phyloP scores from a whole-genome alignment of 345 rosid species.

The Salix suchowensis region DNA sequence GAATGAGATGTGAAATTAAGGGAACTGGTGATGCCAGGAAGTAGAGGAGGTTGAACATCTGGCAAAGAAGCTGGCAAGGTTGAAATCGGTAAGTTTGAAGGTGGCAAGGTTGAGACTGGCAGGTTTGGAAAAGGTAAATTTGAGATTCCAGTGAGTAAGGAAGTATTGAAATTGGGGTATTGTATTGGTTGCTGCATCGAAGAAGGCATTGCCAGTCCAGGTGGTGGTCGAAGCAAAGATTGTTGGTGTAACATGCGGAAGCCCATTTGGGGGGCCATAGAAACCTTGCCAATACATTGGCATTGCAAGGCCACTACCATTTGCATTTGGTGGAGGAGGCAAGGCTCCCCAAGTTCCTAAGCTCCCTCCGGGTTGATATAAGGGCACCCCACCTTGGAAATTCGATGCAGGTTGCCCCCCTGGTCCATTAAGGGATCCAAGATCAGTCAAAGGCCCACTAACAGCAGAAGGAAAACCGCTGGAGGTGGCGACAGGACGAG shows the following conservation, averaged over 20 bases:
- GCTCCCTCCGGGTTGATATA: slow-evolving; percentile 85
- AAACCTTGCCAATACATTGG: slow-evolving; percentile 94
- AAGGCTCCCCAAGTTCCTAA: slow-evolving; percentile 77
- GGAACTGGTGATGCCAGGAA: slow-evolving; percentile 33
- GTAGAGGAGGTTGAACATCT: slow-evolving; percentile 20
- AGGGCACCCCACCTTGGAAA: slow-evolving; percentile 66
- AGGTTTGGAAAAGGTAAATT: slow-evolving; percentile 42
- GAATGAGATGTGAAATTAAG: slow-evolving; percentile 35
- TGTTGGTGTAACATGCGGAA: slow-evolving; percentile 83
- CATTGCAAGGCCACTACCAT: slow-evolving; percentile 58
- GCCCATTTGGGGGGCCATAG: slow-evolving; percentile 74
- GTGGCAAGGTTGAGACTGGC: slow-evolving; percentile 40
- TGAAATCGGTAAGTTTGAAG: slow-evolving; percentile 15
- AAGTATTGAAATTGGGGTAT: slow-evolving; percentile 59
- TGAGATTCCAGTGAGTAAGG: slow-evolving; percentile 47
- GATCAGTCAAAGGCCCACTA: slow-evolving; percentile 50
- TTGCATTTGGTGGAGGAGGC: slow-evolving; percentile 55
- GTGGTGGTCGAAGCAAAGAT: slow-evolving; percentile 70
- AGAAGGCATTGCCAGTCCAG: slow-evolving; percentile 61
- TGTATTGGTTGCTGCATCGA: slow-evolving; percentile 70
- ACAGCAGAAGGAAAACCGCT: slow-evolving; percentile 54
- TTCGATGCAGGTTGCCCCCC: slow-evolving; percentile 60
- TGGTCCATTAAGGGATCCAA: slow-evolving; percentile 49
- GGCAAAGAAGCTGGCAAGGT: slow-evolving; percentile 20
- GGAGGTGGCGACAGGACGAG: slow-evolving; percentile 52